Evolutionary conservation across 2,329 filamentous ascomycete species (phyloP).

Genomic region (Teratosphaeria zuluensis): DNA sequence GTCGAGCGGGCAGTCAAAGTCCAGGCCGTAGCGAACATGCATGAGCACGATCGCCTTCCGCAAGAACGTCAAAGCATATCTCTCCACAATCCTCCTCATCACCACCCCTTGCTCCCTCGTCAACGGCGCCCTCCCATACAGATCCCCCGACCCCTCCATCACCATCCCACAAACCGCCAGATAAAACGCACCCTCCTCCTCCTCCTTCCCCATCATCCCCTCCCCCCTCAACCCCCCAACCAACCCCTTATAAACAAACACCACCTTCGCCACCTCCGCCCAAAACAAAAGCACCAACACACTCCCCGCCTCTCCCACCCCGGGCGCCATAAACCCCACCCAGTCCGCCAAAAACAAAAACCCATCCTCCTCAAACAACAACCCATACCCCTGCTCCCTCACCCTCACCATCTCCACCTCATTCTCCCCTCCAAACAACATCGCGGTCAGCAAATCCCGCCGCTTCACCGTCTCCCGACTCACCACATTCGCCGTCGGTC

Average conservation of each 20-base stretch:
- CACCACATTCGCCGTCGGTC: conserved; percentile 37
- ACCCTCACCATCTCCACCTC: conserved; percentile 13
- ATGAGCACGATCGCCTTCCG: conserved; percentile 77
- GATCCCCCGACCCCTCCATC: conserved; percentile 3
- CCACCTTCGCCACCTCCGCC: conserved; percentile 79
- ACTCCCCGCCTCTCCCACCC: conserved; percentile 33
- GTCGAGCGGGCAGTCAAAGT: conserved; percentile 59
- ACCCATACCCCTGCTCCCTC: conserved; percentile 10
- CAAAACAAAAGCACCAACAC: conserved; percentile 79
- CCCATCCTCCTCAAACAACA: conserved; percentile 58
- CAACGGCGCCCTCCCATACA: conserved; percentile 3
- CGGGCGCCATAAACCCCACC: conserved; percentile 20
- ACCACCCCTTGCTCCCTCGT: conserved; percentile 15
- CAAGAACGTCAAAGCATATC: conserved; percentile 82
- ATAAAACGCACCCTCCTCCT: conserved; percentile 5
- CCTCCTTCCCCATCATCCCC: neutral
- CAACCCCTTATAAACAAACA: conserved; percentile 42
- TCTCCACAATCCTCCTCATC: conserved; percentile 45
- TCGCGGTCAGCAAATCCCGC: conserved; percentile 19
- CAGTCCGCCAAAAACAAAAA: conserved; percentile 73
- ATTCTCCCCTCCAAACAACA: conserved; percentile 21
- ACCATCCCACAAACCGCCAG: conserved; percentile 7
- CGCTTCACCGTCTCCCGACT: conserved; percentile 15
- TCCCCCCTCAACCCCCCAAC: conserved; percentile 2
- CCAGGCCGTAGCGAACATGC: conserved; percentile 78